Conservation (phyloP, 345 rosid species). For the Eucalyptus tenuipes region DNA sequence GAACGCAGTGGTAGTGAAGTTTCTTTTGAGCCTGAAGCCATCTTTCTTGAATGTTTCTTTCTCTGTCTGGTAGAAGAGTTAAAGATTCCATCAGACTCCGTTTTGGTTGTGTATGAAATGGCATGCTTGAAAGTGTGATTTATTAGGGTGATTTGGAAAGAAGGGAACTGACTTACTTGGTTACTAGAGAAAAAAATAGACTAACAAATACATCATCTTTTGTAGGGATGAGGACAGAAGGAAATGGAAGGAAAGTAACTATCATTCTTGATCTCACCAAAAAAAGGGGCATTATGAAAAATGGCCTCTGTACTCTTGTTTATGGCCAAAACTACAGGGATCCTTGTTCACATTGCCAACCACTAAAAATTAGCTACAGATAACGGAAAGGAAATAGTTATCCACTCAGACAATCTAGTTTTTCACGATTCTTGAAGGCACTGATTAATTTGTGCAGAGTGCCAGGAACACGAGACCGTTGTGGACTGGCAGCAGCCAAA, state of each 20-base stretch:
- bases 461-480: conserved; percentile 89
- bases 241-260: neutral
- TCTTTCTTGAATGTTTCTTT: neutral
- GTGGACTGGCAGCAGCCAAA: conserved; percentile 95
- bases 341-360: neutral
- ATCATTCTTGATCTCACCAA: neutral
- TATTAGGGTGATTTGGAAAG: neutral
- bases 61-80: neutral
- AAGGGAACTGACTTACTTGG: neutral
- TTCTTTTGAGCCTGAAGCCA: neutral
- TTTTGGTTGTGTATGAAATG: neutral
- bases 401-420: neutral
- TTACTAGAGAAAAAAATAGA: neutral
- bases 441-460: conserved; percentile 72
- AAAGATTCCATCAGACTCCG: neutral
- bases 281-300: neutral
- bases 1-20: neutral
- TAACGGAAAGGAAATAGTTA: neutral
- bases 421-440: neutral
- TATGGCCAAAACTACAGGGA: neutral
- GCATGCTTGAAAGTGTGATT: neutral
- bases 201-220: neutral
- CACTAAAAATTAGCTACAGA: neutral
- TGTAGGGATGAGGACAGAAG: neutral
- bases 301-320: neutral